Percentiles rank a stretch among this genome's conserved stretches.
These are phyloP conservation scores for Fragaria iinumae DNA, from an alignment of 306 rosid genomes.

Conservation along the genomic window DNA sequence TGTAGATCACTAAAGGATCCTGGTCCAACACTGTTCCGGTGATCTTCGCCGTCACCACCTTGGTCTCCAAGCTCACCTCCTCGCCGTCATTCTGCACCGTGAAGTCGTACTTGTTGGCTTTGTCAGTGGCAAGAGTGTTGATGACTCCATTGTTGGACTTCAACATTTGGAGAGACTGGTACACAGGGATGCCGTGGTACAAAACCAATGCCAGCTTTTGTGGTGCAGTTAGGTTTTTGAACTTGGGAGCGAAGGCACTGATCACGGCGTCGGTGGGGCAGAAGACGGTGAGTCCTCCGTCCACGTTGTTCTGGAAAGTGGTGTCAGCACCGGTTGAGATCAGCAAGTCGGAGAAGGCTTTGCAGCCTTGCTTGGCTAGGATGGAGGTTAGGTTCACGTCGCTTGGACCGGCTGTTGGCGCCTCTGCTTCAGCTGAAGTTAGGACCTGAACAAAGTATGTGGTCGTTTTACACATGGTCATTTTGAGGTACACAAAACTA, in stretches of 20 bases:
- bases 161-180: constrained; percentile 69
- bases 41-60: constrained; percentile 50
- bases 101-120: constrained; percentile 75
- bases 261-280: constrained; percentile 70
- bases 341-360: constrained; percentile 65
- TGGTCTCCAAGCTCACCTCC: constrained; percentile 63
- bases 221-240: constrained; percentile 65
- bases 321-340: constrained; percentile 51
- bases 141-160: constrained; percentile 69
- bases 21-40: constrained; percentile 70
- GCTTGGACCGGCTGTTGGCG: constrained; percentile 71
- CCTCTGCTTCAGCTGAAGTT: constrained; percentile 90
- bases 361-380: constrained; percentile 81
- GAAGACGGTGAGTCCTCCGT: constrained; percentile 84
- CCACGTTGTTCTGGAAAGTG: constrained; percentile 52
- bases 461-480: neutral
- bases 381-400: constrained; percentile 54
- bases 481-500: neutral
- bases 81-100: constrained; percentile 78
- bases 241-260: constrained; percentile 52
- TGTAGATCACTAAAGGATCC: constrained; percentile 74
- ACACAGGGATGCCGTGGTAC: constrained; percentile 77
- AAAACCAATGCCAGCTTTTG: constrained; percentile 55
- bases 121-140: constrained; percentile 84
- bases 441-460: constrained; percentile 28